Conservation (phyloP, 345 rosid genomes). For the Pelargonium nanum region DNA sequence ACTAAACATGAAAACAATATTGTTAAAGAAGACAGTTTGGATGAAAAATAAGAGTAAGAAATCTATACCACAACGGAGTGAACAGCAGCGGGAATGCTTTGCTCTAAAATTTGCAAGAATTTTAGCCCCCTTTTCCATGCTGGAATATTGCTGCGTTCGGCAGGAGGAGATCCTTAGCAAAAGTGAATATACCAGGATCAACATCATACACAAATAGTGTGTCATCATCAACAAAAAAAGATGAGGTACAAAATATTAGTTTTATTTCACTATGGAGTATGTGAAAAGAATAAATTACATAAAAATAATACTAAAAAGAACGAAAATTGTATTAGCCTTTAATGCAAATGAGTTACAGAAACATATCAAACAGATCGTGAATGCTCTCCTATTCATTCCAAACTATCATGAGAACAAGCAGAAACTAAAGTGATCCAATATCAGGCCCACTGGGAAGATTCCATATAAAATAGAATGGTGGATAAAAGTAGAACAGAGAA, state of each 20-base stretch:
- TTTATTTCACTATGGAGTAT: not conserved
- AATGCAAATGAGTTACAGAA: not conserved
- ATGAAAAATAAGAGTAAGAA: conserved; percentile 1
- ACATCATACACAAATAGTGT: conserved; percentile 41
- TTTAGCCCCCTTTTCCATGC: conserved; percentile 86
- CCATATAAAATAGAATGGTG: not conserved
- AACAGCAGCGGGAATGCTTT: conserved; percentile 60
- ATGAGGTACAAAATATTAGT: not conserved
- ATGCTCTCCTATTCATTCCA: not conserved
- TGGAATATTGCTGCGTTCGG: conserved; percentile 99
- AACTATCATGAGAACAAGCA: not conserved
- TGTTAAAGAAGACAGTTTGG: no score
- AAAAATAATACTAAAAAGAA: not conserved
- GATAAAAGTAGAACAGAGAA: conserved; percentile 1
- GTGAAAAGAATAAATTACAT: not conserved
- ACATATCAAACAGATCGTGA: conserved; percentile 2
- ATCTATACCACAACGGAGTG: conserved; percentile 81
- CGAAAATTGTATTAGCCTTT: not conserved
- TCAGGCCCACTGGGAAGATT: not conserved
- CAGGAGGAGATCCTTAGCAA: conserved; percentile 97
- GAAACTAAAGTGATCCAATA: not conserved
- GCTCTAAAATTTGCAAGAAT: conserved; percentile 61
- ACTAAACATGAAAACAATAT: no score
- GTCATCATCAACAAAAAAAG: conserved; percentile 2
- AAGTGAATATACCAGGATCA: conserved; percentile 93